A percentile compares a stretch with the other conserved stretches of the same genome.
These are phyloP conservation scores for Tillandsia fasciculata DNA, from an alignment of 176 grass and related monocot genomes.

Conservation along the genomic window DNA sequence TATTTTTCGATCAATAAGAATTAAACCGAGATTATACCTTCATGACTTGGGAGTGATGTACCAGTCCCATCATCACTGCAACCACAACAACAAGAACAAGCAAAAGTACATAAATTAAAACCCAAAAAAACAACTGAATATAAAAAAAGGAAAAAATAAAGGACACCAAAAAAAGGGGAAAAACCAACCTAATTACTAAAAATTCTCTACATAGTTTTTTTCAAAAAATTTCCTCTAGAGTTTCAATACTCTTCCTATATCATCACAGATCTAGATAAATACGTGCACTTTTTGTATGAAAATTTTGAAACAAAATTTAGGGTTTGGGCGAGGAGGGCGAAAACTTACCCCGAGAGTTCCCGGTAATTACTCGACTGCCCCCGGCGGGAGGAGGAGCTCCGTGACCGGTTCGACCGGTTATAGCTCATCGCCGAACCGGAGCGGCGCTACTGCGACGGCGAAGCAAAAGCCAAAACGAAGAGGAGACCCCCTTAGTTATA, in stretches of 20 bases:
- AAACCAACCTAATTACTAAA: no score
- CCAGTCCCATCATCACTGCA: constrained; percentile 48
- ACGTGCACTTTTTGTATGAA: no score
- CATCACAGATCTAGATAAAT: no score
- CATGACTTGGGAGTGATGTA: constrained; percentile 58
- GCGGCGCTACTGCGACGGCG: neutral
- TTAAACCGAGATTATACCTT: constrained; percentile 37
- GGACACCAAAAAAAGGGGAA: no score
- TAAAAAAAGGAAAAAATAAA: neutral
- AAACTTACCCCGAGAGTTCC: constrained; percentile 36
- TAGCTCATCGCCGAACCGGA: constrained; percentile 52
- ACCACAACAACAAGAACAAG: constrained; percentile 8
- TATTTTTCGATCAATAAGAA: neutral
- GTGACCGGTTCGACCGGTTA: constrained; percentile 49
- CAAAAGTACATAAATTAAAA: neutral
- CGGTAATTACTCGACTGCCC: constrained; percentile 25
- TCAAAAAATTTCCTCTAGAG: no score
- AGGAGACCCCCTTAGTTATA: neutral
- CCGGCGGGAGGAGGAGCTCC: constrained; percentile 28
- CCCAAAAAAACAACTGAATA: neutral
- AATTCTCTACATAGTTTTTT: no score
- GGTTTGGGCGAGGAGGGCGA: neutral
- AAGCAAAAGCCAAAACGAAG: neutral
- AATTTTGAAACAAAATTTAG: no score
- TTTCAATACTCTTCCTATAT: no score